A percentile compares a stretch with the other conserved stretches of the same genome.
Evolutionary conservation across 768 basidiomycete genomes (phyloP).

Genomic region (Trametes coccinea): DNA sequence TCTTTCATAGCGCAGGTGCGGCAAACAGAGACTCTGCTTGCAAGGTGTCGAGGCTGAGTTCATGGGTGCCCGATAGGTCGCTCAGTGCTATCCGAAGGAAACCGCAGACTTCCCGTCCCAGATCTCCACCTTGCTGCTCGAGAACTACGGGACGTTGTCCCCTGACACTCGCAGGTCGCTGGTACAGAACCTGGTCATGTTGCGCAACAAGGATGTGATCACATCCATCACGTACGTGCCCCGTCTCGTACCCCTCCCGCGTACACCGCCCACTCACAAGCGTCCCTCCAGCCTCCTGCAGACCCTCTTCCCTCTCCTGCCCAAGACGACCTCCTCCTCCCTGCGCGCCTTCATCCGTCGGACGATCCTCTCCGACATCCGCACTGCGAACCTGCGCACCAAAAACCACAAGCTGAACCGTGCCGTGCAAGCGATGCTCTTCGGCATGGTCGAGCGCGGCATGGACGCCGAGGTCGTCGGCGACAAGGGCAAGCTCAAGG

Average conservation of each 20-base stretch:
- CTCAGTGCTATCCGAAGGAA: slow-evolving; percentile 90
- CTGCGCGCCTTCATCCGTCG: slow-evolving; percentile 86
- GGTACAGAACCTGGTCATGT: slow-evolving; percentile 89
- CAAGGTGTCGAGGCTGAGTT: too few species aligned
- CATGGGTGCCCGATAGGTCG: slow-evolving; percentile 50
- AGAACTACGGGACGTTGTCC: slow-evolving; percentile 70
- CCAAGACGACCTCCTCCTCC: slow-evolving; percentile 85
- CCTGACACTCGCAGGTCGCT: slow-evolving; percentile 84
- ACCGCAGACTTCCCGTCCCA: slow-evolving; percentile 85
- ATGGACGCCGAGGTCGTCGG: slow-evolving; percentile 81
- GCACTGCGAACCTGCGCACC: slow-evolving; percentile 81
- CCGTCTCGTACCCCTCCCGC: background rate
- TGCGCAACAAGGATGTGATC: slow-evolving; percentile 91
- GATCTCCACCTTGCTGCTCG: slow-evolving; percentile 73
- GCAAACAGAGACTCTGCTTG: too few species aligned
- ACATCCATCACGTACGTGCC: slow-evolving; percentile 84
- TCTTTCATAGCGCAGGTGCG: slow-evolving; percentile 85
- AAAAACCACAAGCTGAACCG: slow-evolving; percentile 97
- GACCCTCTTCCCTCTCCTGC: slow-evolving; percentile 91
- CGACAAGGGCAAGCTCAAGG: slow-evolving; percentile 77
- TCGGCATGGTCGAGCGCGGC: slow-evolving; percentile 93
- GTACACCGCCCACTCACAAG: background rate
- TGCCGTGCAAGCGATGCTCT: slow-evolving; percentile 93
- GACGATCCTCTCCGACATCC: slow-evolving; percentile 92
- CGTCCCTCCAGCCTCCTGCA: slow-evolving; percentile 69